These are phyloP conservation scores for Chlamydomonas incerta DNA, from an alignment of 139 green algal species.

Conservation along the genomic window DNA sequence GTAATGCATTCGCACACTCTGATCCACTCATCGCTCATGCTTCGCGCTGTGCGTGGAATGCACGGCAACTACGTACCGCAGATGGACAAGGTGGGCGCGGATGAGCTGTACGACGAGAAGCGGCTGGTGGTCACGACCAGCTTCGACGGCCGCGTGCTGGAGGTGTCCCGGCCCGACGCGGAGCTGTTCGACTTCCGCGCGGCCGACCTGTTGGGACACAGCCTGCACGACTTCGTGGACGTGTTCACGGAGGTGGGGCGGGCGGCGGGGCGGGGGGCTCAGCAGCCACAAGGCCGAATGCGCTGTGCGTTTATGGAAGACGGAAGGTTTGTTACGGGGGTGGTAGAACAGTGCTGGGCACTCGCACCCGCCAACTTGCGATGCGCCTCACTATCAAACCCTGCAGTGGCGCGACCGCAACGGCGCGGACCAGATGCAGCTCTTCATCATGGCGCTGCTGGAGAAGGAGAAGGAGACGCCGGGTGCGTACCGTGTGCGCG, in stretches of 20 bases:
- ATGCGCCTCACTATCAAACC: too few species aligned
- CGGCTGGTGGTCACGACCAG: not conserved
- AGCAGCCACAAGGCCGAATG: too few species aligned
- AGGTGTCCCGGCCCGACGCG: not conserved
- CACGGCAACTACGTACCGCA: too few species aligned
- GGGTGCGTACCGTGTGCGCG: not conserved
- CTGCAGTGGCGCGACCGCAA: constrained; percentile 28
- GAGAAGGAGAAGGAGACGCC: constrained; percentile 50
- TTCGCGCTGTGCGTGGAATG: too few species aligned
- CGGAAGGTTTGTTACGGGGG: too few species aligned
- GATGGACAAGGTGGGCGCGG: not conserved
- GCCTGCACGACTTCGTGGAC: constrained; percentile 39
- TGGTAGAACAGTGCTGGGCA: too few species aligned
- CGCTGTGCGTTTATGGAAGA: too few species aligned
- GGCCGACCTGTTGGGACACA: not conserved
- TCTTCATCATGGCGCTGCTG: constrained; percentile 48
- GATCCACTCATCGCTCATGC: too few species aligned
- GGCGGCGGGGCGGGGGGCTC: too few species aligned
- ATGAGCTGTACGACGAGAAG: constrained; percentile 13
- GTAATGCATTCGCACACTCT: too few species aligned
- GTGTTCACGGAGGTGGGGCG: constrained; percentile 24
- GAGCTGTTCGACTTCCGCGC: constrained; percentile 10
- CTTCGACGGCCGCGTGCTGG: constrained; percentile 10
- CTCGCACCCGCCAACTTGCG: too few species aligned
- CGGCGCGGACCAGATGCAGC: constrained; percentile 27